A percentile compares a stretch with the other conserved stretches of the same genome.
These are phyloP conservation scores for Saccharomyces jurei DNA, from an alignment of 805 yeast species.

Conservation along the genomic window DNA sequence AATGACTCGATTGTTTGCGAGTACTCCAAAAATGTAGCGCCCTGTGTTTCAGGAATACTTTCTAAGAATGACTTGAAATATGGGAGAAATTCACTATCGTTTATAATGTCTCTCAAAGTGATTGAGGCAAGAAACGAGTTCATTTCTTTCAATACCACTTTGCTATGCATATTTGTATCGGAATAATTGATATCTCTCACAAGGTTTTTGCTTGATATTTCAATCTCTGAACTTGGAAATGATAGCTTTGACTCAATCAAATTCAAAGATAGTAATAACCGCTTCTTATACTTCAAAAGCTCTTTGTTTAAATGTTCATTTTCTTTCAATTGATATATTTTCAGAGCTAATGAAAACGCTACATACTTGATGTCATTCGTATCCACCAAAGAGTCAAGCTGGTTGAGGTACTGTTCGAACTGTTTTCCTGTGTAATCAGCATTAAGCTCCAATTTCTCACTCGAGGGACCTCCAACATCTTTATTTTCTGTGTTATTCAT, in stretches of 20 bases:
- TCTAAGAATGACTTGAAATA: conserved; percentile 13
- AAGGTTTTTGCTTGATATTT: background rate
- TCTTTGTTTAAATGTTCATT: conserved; percentile 1
- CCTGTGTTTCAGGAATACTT: conserved; percentile 3
- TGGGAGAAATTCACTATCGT: conserved; percentile 10
- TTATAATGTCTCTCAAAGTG: conserved; percentile 13
- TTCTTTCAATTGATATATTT: conserved; percentile 12
- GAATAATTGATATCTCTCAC: background rate
- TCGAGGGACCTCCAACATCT: background rate
- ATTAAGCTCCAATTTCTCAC: conserved; percentile 6
- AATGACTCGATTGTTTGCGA: conserved; percentile 63
- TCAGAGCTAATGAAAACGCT: conserved; percentile 12
- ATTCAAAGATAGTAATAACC: conserved; percentile 19
- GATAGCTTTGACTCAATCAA: conserved; percentile 20
- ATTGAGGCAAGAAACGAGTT: conserved; percentile 12
- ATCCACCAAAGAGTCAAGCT: conserved; percentile 14
- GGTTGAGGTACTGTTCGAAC: conserved; percentile 24
- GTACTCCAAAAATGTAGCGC: conserved; percentile 40
- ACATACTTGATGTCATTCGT: conserved; percentile 12
- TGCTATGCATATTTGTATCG: conserved; percentile 3
- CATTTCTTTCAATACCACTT: conserved; percentile 10
- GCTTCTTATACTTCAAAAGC: conserved; percentile 8
- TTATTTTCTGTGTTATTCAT: conserved; percentile 4
- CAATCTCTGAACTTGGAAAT: conserved; percentile 1
- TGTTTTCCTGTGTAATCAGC: conserved; percentile 13